Base-by-base conservation (phyloP, 192 early-diverging fungal species). In the Phlyctochytrium planicorne region DNA sequence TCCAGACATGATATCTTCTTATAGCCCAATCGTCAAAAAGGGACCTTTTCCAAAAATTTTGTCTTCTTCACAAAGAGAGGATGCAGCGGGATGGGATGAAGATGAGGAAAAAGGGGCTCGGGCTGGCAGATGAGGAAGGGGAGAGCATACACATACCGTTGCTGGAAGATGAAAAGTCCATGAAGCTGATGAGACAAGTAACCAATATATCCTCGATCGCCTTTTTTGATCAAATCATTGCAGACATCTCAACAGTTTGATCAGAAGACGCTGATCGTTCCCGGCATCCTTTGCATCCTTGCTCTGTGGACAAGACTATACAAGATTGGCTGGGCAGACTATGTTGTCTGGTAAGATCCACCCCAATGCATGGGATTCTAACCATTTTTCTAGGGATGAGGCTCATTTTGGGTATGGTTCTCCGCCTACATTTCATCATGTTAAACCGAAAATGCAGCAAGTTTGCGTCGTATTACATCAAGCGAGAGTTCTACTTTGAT, bases 391-490 rank as follows among this genome's bases (percentile, higher is more conserved):
- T 34, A 80, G 82, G 84, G 85, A 87, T 64, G 85, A 87, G 56
- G 85, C 85, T 16, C 85, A 87, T 47, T 87, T 87, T 77, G 85
- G 84, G 80, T 82, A 62, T 2, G 63, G 27, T 27, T 4, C 10
- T 24, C 23, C 25, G n/a, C 1, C 25, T 2, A 33, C 20, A 29
- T 68, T 52, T 35, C 16, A 25, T 61, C 27, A 2, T 25, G 53
- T 52, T 53, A 34, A 65, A 31, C 64, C 23, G 0, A 6, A 30
- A 24, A n/a, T n/a, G 29, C 47, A 75, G 72, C 32, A 84, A 97
- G 84, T 99, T 99, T 78, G 97, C 89, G 20, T 92, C 90, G 3
- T 82, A 94, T 73, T 99, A 99, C 77, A 77, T 99, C 53, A 94
- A 95, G 63, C 81, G 84, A 25, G 90, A 91, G 37, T 99, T 97